Evolutionary conservation across 192 early-diverging fungal species (phyloP), one percentile per base, ranked within the genome.

Genomic region (Coemansia furcata): DNA sequence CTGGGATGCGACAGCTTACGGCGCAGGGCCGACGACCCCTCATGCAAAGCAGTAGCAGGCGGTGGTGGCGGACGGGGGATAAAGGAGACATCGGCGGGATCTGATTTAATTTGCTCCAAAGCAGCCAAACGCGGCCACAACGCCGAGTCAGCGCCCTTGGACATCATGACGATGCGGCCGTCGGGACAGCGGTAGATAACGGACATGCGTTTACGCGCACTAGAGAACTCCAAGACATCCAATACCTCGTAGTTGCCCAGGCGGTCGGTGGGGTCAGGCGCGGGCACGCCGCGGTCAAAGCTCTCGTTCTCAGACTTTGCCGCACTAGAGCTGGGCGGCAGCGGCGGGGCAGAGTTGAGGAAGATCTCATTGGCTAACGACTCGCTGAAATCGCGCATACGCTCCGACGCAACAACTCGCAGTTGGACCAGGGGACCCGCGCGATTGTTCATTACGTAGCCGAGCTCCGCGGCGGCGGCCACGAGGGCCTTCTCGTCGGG

Each of bases 101-200:
- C 63, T 1, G 79, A 82, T 8, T 35, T 40, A 12, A 83, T 19
- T 3, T 14, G 33, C 14, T 67, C 76, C 15, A 73, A 44, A n/a
- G 36, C 32, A 3, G 66, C 11, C 33, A 91, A 77, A 2, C 90
- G 83, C 58, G 88, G 90, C 60, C 93, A 77, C 59, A 97, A 86
- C 23, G 94, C 89, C 7, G 93, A 94, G 73, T 97, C 95, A 2
- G 95, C 95, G 30, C 95, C 95, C 84, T 97, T 96, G 76, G 90
- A 91, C 71, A 92, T 87, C 50, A 97, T 73, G 11, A 88, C 85
- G 55, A 95, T 94, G 23, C 83, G 85, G 9, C 89, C 90, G 63
- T 91, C 87, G 5, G 91, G 86, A 61, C 87, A 85, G 32, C 87
- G 81, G 60, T 91, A 84, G 36, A 97, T 84, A 7, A 93, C 86